Evolutionary conservation across 352 stramenopile species (phyloP).

Genomic region (Pythium periplocum): DNA sequence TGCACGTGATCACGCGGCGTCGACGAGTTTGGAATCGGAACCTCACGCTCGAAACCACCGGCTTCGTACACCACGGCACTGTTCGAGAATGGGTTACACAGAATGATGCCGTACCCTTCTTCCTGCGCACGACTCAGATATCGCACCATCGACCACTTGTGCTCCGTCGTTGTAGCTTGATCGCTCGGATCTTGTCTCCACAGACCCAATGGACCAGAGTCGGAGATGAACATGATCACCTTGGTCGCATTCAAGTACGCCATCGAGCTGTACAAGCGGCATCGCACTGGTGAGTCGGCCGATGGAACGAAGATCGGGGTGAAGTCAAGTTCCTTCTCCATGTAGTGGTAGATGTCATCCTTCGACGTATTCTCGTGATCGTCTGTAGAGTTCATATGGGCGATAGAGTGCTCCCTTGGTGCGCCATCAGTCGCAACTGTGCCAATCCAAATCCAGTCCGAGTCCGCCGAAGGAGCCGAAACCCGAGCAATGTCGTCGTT

Average conservation of each 20-base stretch:
- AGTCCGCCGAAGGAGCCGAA: too few relatives aligned
- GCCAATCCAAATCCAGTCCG: too few relatives aligned
- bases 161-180: slow-evolving; percentile 50
- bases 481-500: too few relatives aligned
- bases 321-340: slow-evolving; percentile 83
- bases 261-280: slow-evolving; percentile 86
- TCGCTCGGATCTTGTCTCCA: slow-evolving; percentile 75
- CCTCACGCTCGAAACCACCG: slow-evolving; percentile 77
- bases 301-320: slow-evolving; percentile 82
- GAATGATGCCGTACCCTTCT: slow-evolving; percentile 79
- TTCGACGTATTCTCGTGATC: slow-evolving; percentile 17
- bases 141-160: slow-evolving; percentile 86
- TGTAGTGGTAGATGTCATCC: slow-evolving; percentile 84
- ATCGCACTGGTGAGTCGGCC: slow-evolving; percentile 83
- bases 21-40: slow-evolving; percentile 80
- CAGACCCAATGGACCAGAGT: slow-evolving; percentile 78
- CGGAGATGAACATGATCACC: slow-evolving; percentile 78
- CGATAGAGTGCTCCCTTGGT: too few relatives aligned
- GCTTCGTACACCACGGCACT: slow-evolving; percentile 84
- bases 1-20: slow-evolving; percentile 79
- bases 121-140: slow-evolving; percentile 82
- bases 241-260: slow-evolving; percentile 82
- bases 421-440: too few relatives aligned
- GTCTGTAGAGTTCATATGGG: too few relatives aligned
- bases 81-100: slow-evolving; percentile 87